A percentile compares a stretch with the other conserved stretches of the same genome.
Evolutionary conservation across 345 rosid genomes (phyloP).

Genomic region (Balakata baccata): DNA sequence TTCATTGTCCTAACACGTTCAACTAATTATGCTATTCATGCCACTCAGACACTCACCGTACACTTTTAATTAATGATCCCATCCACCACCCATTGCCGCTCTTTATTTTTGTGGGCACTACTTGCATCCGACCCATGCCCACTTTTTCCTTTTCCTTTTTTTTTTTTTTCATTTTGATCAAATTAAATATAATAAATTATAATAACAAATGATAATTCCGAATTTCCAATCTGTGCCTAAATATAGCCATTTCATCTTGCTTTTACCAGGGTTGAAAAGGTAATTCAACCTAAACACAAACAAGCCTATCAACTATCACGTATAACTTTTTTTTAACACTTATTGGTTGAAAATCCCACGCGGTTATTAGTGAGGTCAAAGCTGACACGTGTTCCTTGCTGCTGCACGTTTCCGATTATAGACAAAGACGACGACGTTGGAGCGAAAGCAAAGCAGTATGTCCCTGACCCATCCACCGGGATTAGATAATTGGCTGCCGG

Average conservation of each 20-base stretch:
- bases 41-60: not conserved
- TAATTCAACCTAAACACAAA: not conserved
- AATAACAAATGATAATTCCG: no score
- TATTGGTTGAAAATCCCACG: constrained; percentile 59
- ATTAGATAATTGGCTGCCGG: constrained; percentile 84
- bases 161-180: not conserved
- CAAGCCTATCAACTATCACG: not conserved
- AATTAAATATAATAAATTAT: no score
- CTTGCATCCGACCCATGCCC: not conserved
- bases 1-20: not conserved
- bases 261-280: not conserved
- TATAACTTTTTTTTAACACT: constrained; percentile 40
- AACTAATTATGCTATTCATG: constrained; percentile 2
- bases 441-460: constrained; percentile 92
- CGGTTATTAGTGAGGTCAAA: constrained; percentile 62
- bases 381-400: constrained; percentile 86
- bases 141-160: not conserved
- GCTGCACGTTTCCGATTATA: constrained; percentile 94
- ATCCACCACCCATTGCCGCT: not conserved
- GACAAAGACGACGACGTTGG: constrained; percentile 80
- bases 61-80: not conserved
- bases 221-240: no score
- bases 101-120: constrained; percentile 6
- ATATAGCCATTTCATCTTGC: no score
- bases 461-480: constrained; percentile 65